Evolutionary conservation across 495 filamentous ascomycete species (phyloP), one percentile per base, ranked within the genome.

Genomic region (Daldinia caldariorum): DNA sequence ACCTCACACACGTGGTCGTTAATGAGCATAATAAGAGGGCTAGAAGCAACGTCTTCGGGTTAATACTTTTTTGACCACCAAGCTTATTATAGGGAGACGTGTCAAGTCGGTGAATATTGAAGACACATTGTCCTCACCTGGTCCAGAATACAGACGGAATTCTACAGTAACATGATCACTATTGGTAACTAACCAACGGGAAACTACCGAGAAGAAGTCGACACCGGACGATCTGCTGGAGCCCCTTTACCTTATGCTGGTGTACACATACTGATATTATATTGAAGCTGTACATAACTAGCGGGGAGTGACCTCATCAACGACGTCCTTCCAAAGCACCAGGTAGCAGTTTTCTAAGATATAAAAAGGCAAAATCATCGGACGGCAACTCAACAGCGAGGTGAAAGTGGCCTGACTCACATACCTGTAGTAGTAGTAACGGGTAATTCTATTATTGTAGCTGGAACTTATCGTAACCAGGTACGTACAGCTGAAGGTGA

Each of bases 71-170:
- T 53, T 16, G 22, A 49, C 39, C 38, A 39, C 31, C 9, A 34
- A 60, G 53, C 22, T 31, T 37, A 32, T 32, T 16, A 9, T 26
- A 63, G 13, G 35, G 26, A 41, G 37, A 53, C 18, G 14, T 35
- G 51, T 59, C 7, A 39, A 38, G 18, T 58, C 56, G 69, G 64
- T 58, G 56, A 67, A 64, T 72, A 63, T 64, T 6, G 49, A 67
- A 63, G 57, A 66, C 51, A 66, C 22, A 49, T n/a, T n/a, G 26
- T 66, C 38, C 59, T 63, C 45, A 50, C 29, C n/a, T 18, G 32
- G 20, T 26, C n/a, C 45, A 61, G 45, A 54, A 64, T 61, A 41
- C 53, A 49, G 37, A 38, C 12, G 14, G 20, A 41, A 67, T 63
- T 63, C 18, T 50, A 43, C 39, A 45, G 55, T 32, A 51, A 51